A percentile compares a stretch with the other conserved stretches of the same genome.
phyloP scores from a whole-genome alignment of 2,329 filamentous ascomycete species.

The Scedosporium boydii region DNA sequence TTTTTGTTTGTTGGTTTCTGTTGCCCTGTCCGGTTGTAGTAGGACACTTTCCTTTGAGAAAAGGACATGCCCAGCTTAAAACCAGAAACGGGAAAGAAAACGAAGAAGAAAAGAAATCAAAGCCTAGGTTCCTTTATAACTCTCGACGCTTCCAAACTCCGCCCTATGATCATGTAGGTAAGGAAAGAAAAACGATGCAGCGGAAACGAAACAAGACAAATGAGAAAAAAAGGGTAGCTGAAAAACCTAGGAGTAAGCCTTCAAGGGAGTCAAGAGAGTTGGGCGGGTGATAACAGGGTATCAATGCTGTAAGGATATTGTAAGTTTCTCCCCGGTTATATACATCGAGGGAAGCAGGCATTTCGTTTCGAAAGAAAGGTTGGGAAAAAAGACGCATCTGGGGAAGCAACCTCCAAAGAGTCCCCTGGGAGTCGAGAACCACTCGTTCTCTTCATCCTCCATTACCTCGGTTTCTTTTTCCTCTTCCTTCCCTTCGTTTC shows the following conservation, averaged over 20 bases:
- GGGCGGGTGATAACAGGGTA: not conserved
- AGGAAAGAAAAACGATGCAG: not conserved
- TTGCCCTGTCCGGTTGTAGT: not conserved
- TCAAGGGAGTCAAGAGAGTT: not conserved
- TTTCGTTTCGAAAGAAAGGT: too few relatives aligned
- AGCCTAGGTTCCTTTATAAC: not conserved
- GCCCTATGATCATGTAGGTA: not conserved
- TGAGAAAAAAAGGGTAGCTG: not conserved
- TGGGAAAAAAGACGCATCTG: too few relatives aligned
- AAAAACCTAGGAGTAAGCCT: not conserved
- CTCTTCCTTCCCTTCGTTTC: not conserved
- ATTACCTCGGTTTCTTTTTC: not conserved
- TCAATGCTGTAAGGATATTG: too few relatives aligned
- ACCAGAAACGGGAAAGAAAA: not conserved
- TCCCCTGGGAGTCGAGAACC: not conserved
- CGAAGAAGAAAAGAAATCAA: not conserved
- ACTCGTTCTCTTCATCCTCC: not conserved
- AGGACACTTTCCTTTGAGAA: not conserved
- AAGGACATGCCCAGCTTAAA: not conserved
- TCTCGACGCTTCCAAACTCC: not conserved
- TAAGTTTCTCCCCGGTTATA: too few relatives aligned
- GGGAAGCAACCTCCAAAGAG: too few relatives aligned
- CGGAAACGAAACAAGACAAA: not conserved
- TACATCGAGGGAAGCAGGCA: too few relatives aligned
- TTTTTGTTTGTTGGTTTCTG: not conserved